Evolutionary conservation across 164 flowering plant species (phyloP).

Genomic region (Liriodendron chinense): DNA sequence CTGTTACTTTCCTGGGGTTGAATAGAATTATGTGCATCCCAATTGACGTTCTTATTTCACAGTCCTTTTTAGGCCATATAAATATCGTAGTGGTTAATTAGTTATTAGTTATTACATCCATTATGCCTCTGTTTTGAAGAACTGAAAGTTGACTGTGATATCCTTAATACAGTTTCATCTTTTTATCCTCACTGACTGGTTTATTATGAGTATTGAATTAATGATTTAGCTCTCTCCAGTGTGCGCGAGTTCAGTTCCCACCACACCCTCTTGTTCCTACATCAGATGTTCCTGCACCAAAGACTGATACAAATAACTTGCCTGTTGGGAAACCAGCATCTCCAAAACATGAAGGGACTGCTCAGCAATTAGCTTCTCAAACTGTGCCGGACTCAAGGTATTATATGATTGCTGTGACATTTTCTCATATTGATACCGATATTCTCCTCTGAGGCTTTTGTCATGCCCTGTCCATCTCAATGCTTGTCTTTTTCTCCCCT

Average conservation of each 20-base stretch:
- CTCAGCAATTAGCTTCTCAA: conserved; percentile 36
- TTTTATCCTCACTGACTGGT: background rate
- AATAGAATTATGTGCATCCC: background rate
- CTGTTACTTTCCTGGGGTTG: too few species aligned
- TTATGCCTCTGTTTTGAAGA: background rate
- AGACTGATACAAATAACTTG: conserved; percentile 22
- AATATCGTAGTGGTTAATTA: too few species aligned
- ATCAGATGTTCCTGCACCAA: conserved; percentile 26
- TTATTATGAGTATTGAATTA: too few species aligned
- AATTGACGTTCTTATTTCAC: background rate
- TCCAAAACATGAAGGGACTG: conserved; percentile 34
- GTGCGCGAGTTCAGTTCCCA: conserved; percentile 82
- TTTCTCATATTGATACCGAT: background rate
- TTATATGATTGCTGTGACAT: background rate
- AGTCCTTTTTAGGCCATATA: background rate
- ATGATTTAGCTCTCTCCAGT: conserved; percentile 35
- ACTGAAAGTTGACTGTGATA: background rate
- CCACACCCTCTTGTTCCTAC: conserved; percentile 39
- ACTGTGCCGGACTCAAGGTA: conserved; percentile 75
- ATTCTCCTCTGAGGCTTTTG: background rate
- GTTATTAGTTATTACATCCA: background rate
- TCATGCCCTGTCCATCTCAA: background rate
- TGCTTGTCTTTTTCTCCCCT: background rate
- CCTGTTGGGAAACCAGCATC: conserved; percentile 32
- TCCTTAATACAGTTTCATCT: background rate